Evolutionary conservation across 2,329 filamentous ascomycete species (phyloP).

Genomic region (Beauveria australis): DNA sequence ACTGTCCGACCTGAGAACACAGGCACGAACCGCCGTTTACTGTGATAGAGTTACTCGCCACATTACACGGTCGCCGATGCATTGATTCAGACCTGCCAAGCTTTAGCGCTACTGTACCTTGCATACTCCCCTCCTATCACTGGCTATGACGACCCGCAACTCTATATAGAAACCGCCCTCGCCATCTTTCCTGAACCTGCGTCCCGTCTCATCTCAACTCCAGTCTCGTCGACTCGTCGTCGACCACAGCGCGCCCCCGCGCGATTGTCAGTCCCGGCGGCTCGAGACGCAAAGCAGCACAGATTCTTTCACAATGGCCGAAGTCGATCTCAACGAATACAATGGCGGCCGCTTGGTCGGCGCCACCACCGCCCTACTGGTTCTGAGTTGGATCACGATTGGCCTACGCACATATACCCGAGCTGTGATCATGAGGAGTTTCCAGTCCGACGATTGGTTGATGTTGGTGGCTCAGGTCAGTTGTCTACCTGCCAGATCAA

Average conservation of each 20-base stretch:
- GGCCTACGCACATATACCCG: constrained; percentile 36
- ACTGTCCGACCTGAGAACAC: neutral
- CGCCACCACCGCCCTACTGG: constrained; percentile 29
- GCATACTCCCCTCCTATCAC: neutral
- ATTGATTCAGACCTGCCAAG: constrained; percentile 7
- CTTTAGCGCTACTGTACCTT: neutral
- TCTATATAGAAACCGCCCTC: constrained; percentile 7
- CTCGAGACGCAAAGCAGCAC: neutral
- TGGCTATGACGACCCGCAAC: constrained; percentile 6
- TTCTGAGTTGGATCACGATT: constrained; percentile 34
- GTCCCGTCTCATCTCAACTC: neutral
- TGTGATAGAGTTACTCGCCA: constrained; percentile 3
- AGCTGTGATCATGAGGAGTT: constrained; percentile 33
- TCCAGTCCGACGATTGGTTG: constrained; percentile 45
- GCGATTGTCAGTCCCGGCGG: neutral
- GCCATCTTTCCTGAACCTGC: neutral
- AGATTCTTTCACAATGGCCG: constrained; percentile 12
- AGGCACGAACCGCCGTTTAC: neutral
- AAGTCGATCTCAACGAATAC: constrained; percentile 28
- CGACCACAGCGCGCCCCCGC: neutral
- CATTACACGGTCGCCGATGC: constrained; percentile 3
- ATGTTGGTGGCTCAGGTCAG: constrained; percentile 42
- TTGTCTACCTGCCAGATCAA: neutral
- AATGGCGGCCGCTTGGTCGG: constrained; percentile 30
- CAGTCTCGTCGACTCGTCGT: neutral